Percentiles rank a stretch among this genome's conserved stretches.
Conservation (phyloP, 345 rosid genomes). For the Alliaria petiolata region DNA sequence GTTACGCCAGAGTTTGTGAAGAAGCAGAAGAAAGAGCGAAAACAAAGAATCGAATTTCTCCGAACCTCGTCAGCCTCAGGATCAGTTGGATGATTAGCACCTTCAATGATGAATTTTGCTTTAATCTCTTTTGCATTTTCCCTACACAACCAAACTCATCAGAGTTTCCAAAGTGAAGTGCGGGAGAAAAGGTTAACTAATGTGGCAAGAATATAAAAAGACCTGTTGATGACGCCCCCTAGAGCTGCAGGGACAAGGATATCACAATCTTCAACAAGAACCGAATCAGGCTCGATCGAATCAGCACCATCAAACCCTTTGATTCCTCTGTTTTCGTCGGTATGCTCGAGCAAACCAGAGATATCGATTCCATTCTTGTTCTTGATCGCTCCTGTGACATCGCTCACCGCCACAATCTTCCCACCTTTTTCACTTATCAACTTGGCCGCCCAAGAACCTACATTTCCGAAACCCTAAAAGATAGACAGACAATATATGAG, state of each 20-base stretch:
- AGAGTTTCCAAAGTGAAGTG: neutral
- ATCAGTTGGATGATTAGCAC: constrained; percentile 97
- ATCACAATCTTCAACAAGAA: constrained; percentile 82
- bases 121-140: constrained; percentile 82
- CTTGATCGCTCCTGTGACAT: constrained; percentile 82
- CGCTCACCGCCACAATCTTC: constrained; percentile 78
- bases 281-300: constrained; percentile 47
- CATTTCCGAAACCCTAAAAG: constrained; percentile 90
- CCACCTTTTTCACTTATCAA: constrained; percentile 77
- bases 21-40: neutral
- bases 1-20: neutral
- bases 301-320: constrained; percentile 77
- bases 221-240: constrained; percentile 95
- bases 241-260: constrained; percentile 90
- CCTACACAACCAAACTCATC: constrained; percentile 33
- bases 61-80: constrained; percentile 95
- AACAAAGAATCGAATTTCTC: neutral
- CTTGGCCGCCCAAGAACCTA: constrained; percentile 95
- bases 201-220: neutral
- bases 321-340: constrained; percentile 58
- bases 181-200: neutral
- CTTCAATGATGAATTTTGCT: constrained; percentile 88
- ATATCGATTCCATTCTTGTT: constrained; percentile 74
- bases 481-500: neutral
- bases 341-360: constrained; percentile 54